Conservation (phyloP, 768 basidiomycete species). For the Termitomyces sp. region DNA sequence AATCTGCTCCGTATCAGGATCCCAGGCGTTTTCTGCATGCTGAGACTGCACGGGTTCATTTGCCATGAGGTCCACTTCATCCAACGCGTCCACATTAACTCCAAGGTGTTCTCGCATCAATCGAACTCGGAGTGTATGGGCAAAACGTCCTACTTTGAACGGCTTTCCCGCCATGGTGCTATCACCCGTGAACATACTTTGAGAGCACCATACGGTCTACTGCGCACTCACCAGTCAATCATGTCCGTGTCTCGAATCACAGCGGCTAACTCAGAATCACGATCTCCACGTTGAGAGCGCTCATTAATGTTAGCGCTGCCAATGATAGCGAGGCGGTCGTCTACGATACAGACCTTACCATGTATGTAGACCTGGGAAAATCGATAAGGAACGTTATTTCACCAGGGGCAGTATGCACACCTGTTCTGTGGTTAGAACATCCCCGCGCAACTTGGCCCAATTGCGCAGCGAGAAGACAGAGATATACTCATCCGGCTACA, state of each 20-base stretch:
- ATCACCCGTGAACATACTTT: not conserved
- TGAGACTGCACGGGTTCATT: slow-evolving; percentile 46
- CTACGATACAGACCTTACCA: slow-evolving; percentile 85
- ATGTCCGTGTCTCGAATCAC: slow-evolving; percentile 96
- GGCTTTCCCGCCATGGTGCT: slow-evolving; percentile 94
- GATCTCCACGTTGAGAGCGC: slow-evolving; percentile 90
- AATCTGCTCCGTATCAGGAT: slow-evolving; percentile 69
- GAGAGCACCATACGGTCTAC: not conserved
- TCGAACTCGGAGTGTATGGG: slow-evolving; percentile 88
- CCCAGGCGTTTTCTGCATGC: slow-evolving; percentile 60
- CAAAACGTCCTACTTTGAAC: slow-evolving; percentile 95
- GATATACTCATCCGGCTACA: slow-evolving; percentile 89
- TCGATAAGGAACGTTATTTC: slow-evolving; percentile 4
- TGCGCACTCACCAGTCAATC: slow-evolving; percentile 71
- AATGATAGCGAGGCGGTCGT: slow-evolving; percentile 92
- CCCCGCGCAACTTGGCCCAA: slow-evolving; percentile 89
- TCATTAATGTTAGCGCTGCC: slow-evolving; percentile 99
- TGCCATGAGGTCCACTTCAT: slow-evolving; percentile 67
- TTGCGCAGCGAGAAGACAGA: slow-evolving; percentile 86
- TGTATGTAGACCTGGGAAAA: slow-evolving; percentile 78
- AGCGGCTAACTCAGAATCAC: slow-evolving; percentile 93
- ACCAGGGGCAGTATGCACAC: slow-evolving; percentile 30
- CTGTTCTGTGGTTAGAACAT: slow-evolving; percentile 84
- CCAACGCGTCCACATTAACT: slow-evolving; percentile 86
- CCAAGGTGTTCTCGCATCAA: slow-evolving; percentile 98